These are phyloP conservation scores for Claviceps purpurea DNA, from an alignment of 2,329 filamentous ascomycete genomes.

Conservation along the genomic window DNA sequence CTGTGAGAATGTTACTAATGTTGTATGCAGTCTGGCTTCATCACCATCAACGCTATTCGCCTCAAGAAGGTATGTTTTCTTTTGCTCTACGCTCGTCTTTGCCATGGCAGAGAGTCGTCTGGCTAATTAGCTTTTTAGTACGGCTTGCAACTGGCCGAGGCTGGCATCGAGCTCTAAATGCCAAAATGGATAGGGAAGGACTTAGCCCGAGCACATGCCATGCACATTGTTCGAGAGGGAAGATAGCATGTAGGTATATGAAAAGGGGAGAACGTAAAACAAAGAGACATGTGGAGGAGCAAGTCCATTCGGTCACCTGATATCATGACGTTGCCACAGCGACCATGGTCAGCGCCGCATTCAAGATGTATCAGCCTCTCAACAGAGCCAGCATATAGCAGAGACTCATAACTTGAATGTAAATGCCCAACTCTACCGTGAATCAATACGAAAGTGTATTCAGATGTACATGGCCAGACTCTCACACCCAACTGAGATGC, in stretches of 20 bases:
- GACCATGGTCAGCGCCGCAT: too few species aligned
- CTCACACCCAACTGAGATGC: too few species aligned
- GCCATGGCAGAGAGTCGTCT: background rate
- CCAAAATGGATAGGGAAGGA: background rate
- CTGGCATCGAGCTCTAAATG: background rate
- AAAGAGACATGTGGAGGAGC: too few species aligned
- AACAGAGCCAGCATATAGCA: too few species aligned
- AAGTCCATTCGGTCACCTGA: too few species aligned
- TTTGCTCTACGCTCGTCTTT: background rate
- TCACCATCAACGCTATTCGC: slow-evolving; percentile 54
- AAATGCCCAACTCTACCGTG: too few species aligned
- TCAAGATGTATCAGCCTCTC: too few species aligned
- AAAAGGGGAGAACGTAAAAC: too few species aligned
- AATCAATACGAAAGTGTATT: too few species aligned
- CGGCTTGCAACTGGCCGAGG: slow-evolving; percentile 2
- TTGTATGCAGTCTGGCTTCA: slow-evolving; percentile 28
- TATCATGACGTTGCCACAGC: too few species aligned
- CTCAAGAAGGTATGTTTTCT: slow-evolving; percentile 29
- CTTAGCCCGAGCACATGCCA: background rate
- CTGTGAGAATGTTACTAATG: background rate
- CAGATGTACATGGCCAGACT: too few species aligned
- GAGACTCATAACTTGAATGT: too few species aligned
- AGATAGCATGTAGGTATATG: background rate
- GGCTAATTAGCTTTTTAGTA: background rate
- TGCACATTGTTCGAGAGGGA: background rate